A percentile compares a stretch with the other conserved stretches of the same genome.
These are phyloP conservation scores for Wickerhamomyces kurtzmanii DNA, from an alignment of 805 yeast genomes.

Conservation along the genomic window DNA sequence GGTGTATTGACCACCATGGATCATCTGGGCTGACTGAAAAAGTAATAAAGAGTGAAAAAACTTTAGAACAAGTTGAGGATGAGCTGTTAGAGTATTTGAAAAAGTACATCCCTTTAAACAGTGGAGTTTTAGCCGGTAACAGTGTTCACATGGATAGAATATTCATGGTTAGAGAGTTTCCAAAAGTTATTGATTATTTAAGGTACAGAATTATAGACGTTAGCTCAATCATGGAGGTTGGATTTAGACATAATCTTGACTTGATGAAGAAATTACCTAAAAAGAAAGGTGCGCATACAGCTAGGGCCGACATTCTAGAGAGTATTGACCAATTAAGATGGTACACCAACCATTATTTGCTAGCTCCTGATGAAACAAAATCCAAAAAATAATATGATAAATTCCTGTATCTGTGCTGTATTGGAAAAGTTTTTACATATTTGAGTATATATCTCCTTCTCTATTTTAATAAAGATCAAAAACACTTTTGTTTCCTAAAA, in stretches of 20 bases:
- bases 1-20: slow-evolving; percentile 85
- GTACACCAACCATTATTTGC: slow-evolving; percentile 60
- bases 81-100: slow-evolving; percentile 57
- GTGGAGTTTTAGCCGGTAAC: slow-evolving; percentile 84
- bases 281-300: slow-evolving; percentile 74
- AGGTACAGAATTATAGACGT: slow-evolving; percentile 87
- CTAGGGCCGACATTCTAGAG: slow-evolving; percentile 79
- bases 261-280: slow-evolving; percentile 47
- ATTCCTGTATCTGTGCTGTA: too few species aligned
- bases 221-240: slow-evolving; percentile 74
- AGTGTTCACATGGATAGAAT: slow-evolving; percentile 86
- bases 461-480: too few species aligned
- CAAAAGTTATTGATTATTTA: slow-evolving; percentile 49
- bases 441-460: too few species aligned
- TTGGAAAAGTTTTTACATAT: too few species aligned
- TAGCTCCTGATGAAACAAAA: slow-evolving; percentile 14
- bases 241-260: slow-evolving; percentile 64
- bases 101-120: slow-evolving; percentile 37
- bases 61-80: slow-evolving; percentile 49
- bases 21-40: slow-evolving; percentile 67
- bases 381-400: too few species aligned
- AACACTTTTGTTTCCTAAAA: too few species aligned
- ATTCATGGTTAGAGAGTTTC: slow-evolving; percentile 79
- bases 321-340: slow-evolving; percentile 77
- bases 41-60: slow-evolving; percentile 45